A percentile compares a stretch with the other conserved stretches of the same genome.
These are phyloP conservation scores for Lyophyllum decastes DNA, from an alignment of 768 basidiomycete genomes.

Conservation along the genomic window DNA sequence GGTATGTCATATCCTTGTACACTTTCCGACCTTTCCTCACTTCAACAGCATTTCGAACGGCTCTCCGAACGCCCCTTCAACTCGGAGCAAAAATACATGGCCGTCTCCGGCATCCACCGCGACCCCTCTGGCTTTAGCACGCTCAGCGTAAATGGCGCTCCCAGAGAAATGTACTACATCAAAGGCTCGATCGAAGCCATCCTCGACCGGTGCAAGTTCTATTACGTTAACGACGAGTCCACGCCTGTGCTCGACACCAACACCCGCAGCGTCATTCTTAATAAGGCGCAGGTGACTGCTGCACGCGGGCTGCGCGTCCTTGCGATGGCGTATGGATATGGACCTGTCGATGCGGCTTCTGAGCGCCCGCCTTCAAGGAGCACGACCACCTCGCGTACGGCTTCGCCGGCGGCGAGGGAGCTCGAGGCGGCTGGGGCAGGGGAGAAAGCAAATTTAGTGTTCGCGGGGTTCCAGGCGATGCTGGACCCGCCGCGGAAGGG, in stretches of 20 bases:
- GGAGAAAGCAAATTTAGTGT: constrained; percentile 66
- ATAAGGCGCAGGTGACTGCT: constrained; percentile 72
- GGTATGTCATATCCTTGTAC: constrained; percentile 45
- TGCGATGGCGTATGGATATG: constrained; percentile 89
- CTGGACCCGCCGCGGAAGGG: constrained; percentile 92
- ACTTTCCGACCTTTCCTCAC: too few species aligned
- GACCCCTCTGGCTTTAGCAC: constrained; percentile 26
- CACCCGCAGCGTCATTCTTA: constrained; percentile 66
- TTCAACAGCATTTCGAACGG: constrained; percentile 72
- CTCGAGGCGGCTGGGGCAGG: too few species aligned
- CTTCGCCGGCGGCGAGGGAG: constrained; percentile 23
- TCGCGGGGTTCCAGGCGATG: constrained; percentile 95
- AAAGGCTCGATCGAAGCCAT: constrained; percentile 92
- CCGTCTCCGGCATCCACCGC: constrained; percentile 74
- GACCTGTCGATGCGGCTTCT: constrained; percentile 44
- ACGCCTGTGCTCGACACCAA: constrained; percentile 76
- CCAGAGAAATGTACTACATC: constrained; percentile 82
- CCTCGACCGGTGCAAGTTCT: constrained; percentile 83
- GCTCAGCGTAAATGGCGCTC: constrained; percentile 29
- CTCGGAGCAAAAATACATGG: constrained; percentile 94
- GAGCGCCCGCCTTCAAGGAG: constrained; percentile 26
- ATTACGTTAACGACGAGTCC: constrained; percentile 88
- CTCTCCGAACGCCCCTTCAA: constrained; percentile 86
- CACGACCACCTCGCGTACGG: constrained; percentile 27
- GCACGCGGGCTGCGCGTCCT: constrained; percentile 82